Conservation (phyloP, 345 rosid genomes). For the Heritiera fomes region DNA sequence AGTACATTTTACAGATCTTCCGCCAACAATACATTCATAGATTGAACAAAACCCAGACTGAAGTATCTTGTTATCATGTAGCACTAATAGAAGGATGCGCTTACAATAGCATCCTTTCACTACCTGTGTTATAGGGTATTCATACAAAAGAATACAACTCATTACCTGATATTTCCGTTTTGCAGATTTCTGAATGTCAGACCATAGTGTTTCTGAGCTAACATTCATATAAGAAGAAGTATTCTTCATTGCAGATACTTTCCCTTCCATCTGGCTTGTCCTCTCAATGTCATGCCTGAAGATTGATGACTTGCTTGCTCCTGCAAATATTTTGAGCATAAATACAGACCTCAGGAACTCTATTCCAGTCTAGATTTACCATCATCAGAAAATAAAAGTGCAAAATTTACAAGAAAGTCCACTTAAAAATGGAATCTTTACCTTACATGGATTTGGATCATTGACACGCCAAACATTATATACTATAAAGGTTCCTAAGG, state of each 20-base stretch:
- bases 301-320: conserved; percentile 61
- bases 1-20: too few species aligned
- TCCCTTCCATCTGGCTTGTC: conserved; percentile 73
- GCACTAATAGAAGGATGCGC: not conserved
- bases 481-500: too few species aligned
- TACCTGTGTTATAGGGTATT: not conserved
- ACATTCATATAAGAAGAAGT: conserved; percentile 64
- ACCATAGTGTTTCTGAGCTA: conserved; percentile 43
- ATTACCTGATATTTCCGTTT: conserved; percentile 81
- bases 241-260: conserved; percentile 57
- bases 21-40: not conserved
- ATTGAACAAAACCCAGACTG: too few species aligned
- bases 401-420: too few species aligned
- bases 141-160: not conserved
- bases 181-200: conserved; percentile 65
- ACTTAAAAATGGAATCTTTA: too few species aligned
- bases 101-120: not conserved
- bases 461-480: too few species aligned
- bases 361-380: too few species aligned
- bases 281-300: conserved; percentile 56
- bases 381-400: too few species aligned
- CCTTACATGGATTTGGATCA: too few species aligned
- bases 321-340: conserved; percentile 41
- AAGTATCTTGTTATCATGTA: too few species aligned
- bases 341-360: not conserved